Evolutionary conservation across 176 grass and related monocot genomes (phyloP), one percentile per base, ranked within the genome.

Genomic region (Neostapfia colusana): DNA sequence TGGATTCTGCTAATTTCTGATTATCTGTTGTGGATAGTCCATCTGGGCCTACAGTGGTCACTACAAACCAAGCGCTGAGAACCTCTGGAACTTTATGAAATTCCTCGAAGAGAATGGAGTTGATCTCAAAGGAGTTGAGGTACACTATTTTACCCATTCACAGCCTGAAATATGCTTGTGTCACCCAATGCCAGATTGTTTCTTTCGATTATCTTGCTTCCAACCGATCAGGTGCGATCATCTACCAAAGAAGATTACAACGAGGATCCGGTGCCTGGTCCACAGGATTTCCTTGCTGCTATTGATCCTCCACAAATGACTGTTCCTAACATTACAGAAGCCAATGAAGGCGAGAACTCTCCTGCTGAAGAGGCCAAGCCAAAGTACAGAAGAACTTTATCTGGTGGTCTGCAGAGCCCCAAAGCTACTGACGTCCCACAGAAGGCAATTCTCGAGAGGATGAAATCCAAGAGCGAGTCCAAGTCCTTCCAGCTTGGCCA

Each of bases 1-100:
- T 38, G 2, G 27, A 62, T 27, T 64, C 24, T 86, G 25, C 69
- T 80, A n/a, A 15, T 14, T 25, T 73, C 15, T 67, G 17, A 68
- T 45, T 10, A 26, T 72, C 12, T 45, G 17, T 36, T 59, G 7
- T 71, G 65, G 35, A 63, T 74, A 67, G 95, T 80, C 84, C 49
- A 84, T 99, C 14, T 95, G 87, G 89, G 70, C 89, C 2, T 99
- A 99, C 49, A 99, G 95, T 83, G 91, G 95, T 27, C 95, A 99
- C 73, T 99, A 99, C 77, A 91, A 85, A 71, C 95, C 91, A 28
- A 91, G 78, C 10, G 80, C 57, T 56, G 85, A 92, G 70, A 88
- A 99, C 54, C 84, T 95, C 5, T 15, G 16, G 34, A 82, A 85
- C 42, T 92, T 99, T 56, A 67, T 95, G 69, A 72, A 24, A 67